phyloP scores from a whole-genome alignment of 2,329 filamentous ascomycete genomes.

The Decorospora gaudefroyi region DNA sequence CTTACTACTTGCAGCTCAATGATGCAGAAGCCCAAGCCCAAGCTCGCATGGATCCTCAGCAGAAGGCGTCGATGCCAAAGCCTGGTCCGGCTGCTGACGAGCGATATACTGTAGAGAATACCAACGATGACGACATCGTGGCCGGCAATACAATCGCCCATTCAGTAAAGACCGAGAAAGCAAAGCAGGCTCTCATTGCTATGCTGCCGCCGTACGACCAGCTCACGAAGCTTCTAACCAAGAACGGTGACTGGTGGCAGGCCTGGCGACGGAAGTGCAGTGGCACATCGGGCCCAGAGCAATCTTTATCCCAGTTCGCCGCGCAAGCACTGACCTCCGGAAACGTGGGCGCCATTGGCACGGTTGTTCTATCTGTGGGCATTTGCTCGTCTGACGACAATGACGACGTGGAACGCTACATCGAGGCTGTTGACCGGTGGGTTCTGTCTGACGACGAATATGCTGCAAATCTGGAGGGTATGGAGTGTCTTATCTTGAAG shows the following conservation, averaged over 20 bases:
- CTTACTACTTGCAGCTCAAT: constrained; percentile 39
- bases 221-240: constrained; percentile 40
- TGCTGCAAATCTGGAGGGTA: constrained; percentile 56
- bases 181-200: constrained; percentile 43
- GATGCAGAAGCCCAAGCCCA: constrained; percentile 42
- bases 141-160: constrained; percentile 23
- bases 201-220: constrained; percentile 44
- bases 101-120: constrained; percentile 40
- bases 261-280: constrained; percentile 51
- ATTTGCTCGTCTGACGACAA: constrained; percentile 48
- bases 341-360: constrained; percentile 47
- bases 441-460: constrained; percentile 58
- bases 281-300: constrained; percentile 48
- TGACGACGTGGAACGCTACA: constrained; percentile 54
- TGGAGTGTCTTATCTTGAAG: constrained; percentile 59
- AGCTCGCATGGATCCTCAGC: constrained; percentile 27
- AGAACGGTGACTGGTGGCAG: constrained; percentile 50
- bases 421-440: constrained; percentile 54
- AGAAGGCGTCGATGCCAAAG: constrained; percentile 25
- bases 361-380: constrained; percentile 47
- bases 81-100: constrained; percentile 16
- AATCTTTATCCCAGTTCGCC: constrained; percentile 49
- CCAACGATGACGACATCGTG: constrained; percentile 36
- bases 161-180: constrained; percentile 43
- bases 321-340: constrained; percentile 52